A percentile compares a stretch with the other conserved stretches of the same genome.
phyloP scores from a whole-genome alignment of 2,329 filamentous ascomycete genomes.

The Botrytis pseudocinerea region DNA sequence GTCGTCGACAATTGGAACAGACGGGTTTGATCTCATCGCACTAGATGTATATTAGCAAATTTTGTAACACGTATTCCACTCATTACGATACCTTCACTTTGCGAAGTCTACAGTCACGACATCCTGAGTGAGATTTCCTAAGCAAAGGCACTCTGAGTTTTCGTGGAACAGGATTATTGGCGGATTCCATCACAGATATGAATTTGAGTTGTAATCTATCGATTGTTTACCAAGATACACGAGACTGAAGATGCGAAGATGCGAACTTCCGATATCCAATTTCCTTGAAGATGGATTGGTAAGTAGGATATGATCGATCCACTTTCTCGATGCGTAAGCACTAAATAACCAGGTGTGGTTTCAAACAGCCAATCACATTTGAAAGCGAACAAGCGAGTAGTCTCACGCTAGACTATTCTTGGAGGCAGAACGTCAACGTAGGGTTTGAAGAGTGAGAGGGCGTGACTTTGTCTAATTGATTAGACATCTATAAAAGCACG shows the following conservation, averaged over 20 bases:
- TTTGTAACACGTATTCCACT: background rate
- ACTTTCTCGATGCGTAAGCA: background rate
- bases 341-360: background rate
- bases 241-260: background rate
- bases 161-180: too few relatives aligned
- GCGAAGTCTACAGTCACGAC: too few relatives aligned
- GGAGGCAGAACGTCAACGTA: background rate
- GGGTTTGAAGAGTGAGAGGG: background rate
- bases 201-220: too few relatives aligned
- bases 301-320: background rate
- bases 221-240: too few relatives aligned
- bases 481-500: background rate
- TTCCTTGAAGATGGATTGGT: background rate
- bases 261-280: background rate
- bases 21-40: background rate
- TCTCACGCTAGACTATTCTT: background rate
- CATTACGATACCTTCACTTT: too few relatives aligned
- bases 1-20: background rate
- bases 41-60: background rate
- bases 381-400: slow-evolving; percentile 5
- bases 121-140: too few relatives aligned
- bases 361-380: background rate
- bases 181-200: too few relatives aligned
- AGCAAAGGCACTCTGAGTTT: too few relatives aligned
- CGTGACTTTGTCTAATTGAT: too few relatives aligned